Conservation (phyloP, 1,284 basidiomycete genomes). For the Taiwanofungus camphoratus region DNA sequence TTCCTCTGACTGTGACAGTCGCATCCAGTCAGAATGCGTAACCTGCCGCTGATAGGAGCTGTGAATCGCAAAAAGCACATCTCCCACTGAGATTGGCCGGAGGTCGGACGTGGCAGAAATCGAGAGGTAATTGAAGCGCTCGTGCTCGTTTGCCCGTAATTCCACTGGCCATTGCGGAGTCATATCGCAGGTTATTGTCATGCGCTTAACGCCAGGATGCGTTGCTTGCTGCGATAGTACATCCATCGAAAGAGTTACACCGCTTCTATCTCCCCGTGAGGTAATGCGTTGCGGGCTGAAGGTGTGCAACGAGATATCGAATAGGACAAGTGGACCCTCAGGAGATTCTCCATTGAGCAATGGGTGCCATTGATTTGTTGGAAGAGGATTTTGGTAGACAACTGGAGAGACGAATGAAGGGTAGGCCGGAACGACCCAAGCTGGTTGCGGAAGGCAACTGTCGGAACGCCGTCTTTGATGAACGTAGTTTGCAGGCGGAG, state of each 20-base stretch:
- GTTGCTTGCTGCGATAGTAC: constrained; percentile 50
- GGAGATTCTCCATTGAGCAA: constrained; percentile 51
- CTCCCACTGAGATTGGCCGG: constrained; percentile 49
- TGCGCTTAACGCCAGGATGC: constrained; percentile 46
- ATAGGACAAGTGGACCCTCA: constrained; percentile 34
- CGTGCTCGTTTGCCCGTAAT: constrained; percentile 34
- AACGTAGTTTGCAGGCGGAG: constrained; percentile 11
- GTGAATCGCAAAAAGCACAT: constrained; percentile 51
- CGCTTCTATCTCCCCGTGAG: constrained; percentile 30
- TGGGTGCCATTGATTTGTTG: constrained; percentile 38
- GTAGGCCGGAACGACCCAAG: constrained; percentile 22
- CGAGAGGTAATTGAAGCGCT: constrained; percentile 22
- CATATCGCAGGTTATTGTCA: constrained; percentile 51
- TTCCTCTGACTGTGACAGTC: constrained; percentile 35
- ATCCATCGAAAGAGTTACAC: constrained; percentile 31
- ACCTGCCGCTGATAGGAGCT: constrained; percentile 46
- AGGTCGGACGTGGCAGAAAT: constrained; percentile 13
- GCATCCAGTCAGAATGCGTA: constrained; percentile 51
- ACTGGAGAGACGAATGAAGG: constrained; percentile 20
- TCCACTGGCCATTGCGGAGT: constrained; percentile 60
- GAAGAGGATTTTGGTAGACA: constrained; percentile 20
- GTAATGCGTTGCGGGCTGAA: constrained; percentile 41
- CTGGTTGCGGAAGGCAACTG: constrained; percentile 20
- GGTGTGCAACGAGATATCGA: constrained; percentile 46
- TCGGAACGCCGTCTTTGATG: constrained; percentile 28